A percentile compares a stretch with the other conserved stretches of the same genome.
Evolutionary conservation across 306 rosid genomes (phyloP).

Genomic region (Macrotyloma uniflorum): DNA sequence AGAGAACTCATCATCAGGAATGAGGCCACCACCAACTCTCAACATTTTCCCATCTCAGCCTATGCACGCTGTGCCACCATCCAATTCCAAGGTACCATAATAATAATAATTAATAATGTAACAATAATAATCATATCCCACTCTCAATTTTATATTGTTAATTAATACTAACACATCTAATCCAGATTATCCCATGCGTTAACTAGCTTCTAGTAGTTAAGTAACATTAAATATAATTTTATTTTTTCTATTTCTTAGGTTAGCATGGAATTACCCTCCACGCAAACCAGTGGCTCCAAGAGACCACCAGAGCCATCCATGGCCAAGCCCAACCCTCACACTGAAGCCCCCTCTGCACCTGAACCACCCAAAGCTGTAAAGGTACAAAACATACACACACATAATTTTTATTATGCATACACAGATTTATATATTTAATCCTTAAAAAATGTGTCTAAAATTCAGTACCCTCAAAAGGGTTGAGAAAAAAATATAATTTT

Average conservation of each 20-base stretch:
- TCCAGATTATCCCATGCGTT: not conserved
- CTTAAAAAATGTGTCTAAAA: too few relatives aligned
- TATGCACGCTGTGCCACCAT: slow-evolving; percentile 83
- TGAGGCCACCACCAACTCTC: slow-evolving; percentile 95
- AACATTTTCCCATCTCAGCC: slow-evolving; percentile 99
- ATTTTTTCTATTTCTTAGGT: slow-evolving; percentile 42
- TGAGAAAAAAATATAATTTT: too few relatives aligned
- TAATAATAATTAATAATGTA: not conserved
- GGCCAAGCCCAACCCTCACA: slow-evolving; percentile 57
- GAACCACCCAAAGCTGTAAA: slow-evolving; percentile 62
- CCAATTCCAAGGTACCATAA: slow-evolving; percentile 62
- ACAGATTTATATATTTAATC: not conserved
- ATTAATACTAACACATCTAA: not conserved
- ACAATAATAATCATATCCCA: not conserved
- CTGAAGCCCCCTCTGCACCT: slow-evolving; percentile 52
- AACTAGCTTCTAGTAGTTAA: not conserved
- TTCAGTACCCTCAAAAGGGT: too few relatives aligned
- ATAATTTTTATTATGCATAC: not conserved
- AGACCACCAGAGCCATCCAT: slow-evolving; percentile 63
- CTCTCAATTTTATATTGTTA: not conserved
- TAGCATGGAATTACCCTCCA: slow-evolving; percentile 55
- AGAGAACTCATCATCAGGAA: slow-evolving; percentile 62
- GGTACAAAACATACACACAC: slow-evolving; percentile 35
- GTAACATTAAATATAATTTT: not conserved
- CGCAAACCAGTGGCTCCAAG: slow-evolving; percentile 60